Conservation (phyloP, 768 basidiomycete genomes). For the Pleurotus eryngii region DNA sequence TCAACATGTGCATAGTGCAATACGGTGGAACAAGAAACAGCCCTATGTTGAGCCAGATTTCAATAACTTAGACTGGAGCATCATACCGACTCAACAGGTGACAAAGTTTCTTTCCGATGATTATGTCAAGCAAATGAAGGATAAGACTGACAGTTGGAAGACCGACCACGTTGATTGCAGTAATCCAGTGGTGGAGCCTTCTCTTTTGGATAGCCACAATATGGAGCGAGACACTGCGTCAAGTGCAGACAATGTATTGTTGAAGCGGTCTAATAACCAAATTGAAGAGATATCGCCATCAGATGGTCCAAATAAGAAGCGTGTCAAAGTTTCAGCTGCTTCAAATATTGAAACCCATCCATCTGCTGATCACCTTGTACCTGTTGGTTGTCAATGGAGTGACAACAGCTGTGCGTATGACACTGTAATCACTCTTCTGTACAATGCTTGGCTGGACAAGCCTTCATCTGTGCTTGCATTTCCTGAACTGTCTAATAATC, state of each 20-base stretch:
- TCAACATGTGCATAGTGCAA: conserved; percentile 10
- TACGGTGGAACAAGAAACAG: conserved; percentile 16
- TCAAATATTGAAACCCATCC: neutral
- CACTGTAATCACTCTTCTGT: conserved; percentile 18
- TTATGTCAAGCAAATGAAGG: neutral
- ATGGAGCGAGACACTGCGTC: neutral
- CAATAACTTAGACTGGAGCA: neutral
- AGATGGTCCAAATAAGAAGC: neutral
- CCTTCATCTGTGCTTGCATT: conserved; percentile 1
- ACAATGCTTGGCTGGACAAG: conserved; percentile 15
- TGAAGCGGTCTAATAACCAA: neutral
- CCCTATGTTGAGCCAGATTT: conserved; percentile 8
- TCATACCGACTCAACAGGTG: conserved; percentile 3
- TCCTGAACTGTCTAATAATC: neutral
- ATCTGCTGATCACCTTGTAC: neutral
- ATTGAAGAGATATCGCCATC: too few relatives aligned
- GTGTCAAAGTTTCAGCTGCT: neutral
- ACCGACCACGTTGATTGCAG: too few relatives aligned
- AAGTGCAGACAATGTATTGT: neutral
- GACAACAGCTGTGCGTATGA: conserved; percentile 31
- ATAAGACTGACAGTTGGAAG: neutral
- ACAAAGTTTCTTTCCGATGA: neutral
- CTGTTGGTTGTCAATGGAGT: conserved; percentile 16
- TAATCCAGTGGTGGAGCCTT: neutral
- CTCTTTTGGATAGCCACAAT: neutral